phyloP scores from a whole-genome alignment of 2,329 filamentous ascomycete species.

The Aspergillus tubingensis region DNA sequence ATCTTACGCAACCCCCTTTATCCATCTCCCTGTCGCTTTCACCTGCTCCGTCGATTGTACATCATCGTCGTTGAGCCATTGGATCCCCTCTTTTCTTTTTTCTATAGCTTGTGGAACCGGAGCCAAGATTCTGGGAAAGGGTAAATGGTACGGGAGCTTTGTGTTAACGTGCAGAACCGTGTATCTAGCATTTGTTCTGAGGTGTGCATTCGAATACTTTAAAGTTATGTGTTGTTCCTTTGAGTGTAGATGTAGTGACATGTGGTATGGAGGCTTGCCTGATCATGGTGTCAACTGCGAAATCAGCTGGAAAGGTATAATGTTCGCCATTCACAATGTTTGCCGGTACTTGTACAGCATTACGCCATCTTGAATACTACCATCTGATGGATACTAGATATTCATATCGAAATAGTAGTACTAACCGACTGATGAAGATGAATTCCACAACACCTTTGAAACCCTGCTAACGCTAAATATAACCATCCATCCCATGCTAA shows the following conservation, averaged over 20 bases:
- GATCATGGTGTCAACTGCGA: too few relatives aligned
- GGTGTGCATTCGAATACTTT: slow-evolving; percentile 13
- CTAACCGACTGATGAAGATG: not conserved
- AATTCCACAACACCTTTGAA: not conserved
- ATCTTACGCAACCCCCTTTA: not conserved
- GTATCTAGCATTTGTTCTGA: slow-evolving; percentile 16
- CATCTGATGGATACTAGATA: not conserved
- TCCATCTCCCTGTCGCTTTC: not conserved
- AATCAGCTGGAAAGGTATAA: too few relatives aligned
- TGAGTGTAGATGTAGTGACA: not conserved
- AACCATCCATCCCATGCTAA: not conserved
- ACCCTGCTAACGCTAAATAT: not conserved
- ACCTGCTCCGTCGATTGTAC: not conserved
- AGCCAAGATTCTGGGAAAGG: not conserved
- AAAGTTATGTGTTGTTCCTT: not conserved
- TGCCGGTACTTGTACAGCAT: too few relatives aligned
- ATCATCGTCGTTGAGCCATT: not conserved
- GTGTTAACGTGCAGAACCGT: slow-evolving; percentile 11
- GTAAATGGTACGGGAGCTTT: slow-evolving; percentile 2
- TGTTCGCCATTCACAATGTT: too few relatives aligned
- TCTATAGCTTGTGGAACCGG: not conserved
- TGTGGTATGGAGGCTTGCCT: not conserved
- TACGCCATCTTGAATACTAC: not conserved
- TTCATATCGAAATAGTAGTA: too few relatives aligned
- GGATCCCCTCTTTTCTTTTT: not conserved